Percentiles rank a stretch among this genome's conserved stretches.
phyloP scores from a whole-genome alignment of 1,284 basidiomycete genomes.

The Chalciporus sp. region DNA sequence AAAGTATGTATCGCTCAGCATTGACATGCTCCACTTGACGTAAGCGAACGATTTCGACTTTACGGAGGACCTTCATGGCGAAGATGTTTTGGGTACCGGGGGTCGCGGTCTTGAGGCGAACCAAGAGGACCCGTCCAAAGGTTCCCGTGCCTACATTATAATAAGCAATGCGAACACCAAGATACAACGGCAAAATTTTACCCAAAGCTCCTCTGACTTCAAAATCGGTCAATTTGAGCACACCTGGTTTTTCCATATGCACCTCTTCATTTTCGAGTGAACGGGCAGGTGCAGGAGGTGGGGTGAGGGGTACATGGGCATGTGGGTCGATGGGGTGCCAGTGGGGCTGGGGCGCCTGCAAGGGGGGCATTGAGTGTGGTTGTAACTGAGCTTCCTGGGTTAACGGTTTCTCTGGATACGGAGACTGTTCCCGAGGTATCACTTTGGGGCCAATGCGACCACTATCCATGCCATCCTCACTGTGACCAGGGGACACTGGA shows the following conservation, averaged over 20 bases:
- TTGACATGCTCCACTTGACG: conserved; percentile 99
- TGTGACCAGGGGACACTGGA: conserved; percentile 57
- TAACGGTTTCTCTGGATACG: conserved; percentile 27
- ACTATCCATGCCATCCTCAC: conserved; percentile 33
- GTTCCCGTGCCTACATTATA: conserved; percentile 79
- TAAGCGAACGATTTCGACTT: conserved; percentile 92
- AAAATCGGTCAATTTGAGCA: conserved; percentile 72
- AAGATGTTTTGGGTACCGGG: conserved; percentile 67
- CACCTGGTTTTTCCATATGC: conserved; percentile 56
- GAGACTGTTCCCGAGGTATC: conserved; percentile 33
- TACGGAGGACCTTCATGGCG: conserved; percentile 91
- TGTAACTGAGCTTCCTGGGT: conserved; percentile 11
- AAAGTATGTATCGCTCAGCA: conserved; percentile 94
- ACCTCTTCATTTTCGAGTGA: conserved; percentile 70
- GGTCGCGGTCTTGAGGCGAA: conserved; percentile 59
- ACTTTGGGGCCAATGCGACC: conserved; percentile 29
- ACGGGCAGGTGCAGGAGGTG: conserved; percentile 50
- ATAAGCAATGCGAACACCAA: conserved; percentile 7
- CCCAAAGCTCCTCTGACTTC: conserved; percentile 80
- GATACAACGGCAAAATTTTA: conserved; percentile 36
- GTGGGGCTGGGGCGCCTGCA: conserved; percentile 11
- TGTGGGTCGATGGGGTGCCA: conserved; percentile 19
- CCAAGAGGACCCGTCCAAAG: conserved; percentile 90
- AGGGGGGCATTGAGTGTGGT: conserved; percentile 5
- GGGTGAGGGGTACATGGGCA: conserved; percentile 21